Base-by-base conservation (phyloP, 345 rosid species). In the Eucalyptus tenuipes region DNA sequence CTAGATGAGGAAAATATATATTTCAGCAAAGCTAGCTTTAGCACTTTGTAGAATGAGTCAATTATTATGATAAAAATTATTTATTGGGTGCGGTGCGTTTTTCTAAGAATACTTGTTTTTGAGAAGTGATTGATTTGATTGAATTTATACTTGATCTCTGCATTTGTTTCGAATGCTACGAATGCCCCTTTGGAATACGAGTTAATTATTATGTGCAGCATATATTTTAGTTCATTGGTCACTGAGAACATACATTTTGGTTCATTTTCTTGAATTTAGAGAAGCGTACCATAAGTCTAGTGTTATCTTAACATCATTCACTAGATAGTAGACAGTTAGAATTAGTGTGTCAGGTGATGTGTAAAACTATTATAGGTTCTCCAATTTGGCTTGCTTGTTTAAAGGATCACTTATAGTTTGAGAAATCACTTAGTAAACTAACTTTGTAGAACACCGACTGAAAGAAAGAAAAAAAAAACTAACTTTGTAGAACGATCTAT, bases 41-140 rank as follows among this genome's bases (percentile, higher is more conserved):
- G 45, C 45, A 37, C 45, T 71, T 71, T 71, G 1, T 17, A 33
- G 40, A 66, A 31, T n/a, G 37, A 61, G 71, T 61, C 8, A 61
- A 61, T 61, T n/a, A 61, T 61, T 29, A 14, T 7, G 61, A 55
- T 24, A 4, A 55, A 55, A 55, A 1, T 9, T 55, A 10, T 55
- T 2, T 64, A 29, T 13, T 14, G 10, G 79, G 22, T 31, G 16
- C 0, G 2, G 3, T 14, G 6, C 22, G 2, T 16, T 66, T 33
- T 8, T 66, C 4, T 31, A 8, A 17, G 40, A 31, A 37, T 66
- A 66, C 79, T 31, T 16, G 2, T 31, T 66, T 37, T 66, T 31
- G 42, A 66, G 79, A 66, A 7, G 40, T 66, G 22, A 66, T 66
- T 11, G 11, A 68, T 40, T 68, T 40, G 80, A 33, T 68, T 68